These are phyloP conservation scores for Vaccinium darrowii DNA, from an alignment of 148 eudicot species.

Conservation along the genomic window DNA sequence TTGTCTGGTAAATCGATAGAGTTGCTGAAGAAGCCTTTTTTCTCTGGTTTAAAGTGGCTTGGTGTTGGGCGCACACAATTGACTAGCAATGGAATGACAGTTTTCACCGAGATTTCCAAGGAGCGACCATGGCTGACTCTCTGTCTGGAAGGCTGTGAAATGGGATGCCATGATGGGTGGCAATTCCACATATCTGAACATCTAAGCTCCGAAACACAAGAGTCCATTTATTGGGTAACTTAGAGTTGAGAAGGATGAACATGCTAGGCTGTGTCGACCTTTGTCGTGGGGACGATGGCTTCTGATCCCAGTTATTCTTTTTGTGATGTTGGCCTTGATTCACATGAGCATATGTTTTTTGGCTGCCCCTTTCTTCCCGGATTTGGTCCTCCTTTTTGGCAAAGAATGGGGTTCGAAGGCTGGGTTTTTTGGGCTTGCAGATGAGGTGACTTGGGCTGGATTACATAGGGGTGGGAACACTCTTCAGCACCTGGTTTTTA, in stretches of 20 bases:
- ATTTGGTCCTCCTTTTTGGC: too few species aligned
- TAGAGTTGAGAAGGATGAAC: not conserved
- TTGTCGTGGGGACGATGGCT: not conserved
- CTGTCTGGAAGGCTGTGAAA: slow-evolving; percentile 46
- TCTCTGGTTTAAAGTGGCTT: slow-evolving; percentile 45
- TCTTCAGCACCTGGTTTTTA: not conserved
- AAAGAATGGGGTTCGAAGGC: too few species aligned
- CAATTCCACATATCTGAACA: slow-evolving; percentile 29
- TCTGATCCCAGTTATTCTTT: not conserved
- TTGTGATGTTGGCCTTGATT: too few species aligned
- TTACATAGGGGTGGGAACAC: not conserved
- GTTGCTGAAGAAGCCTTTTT: slow-evolving; percentile 34
- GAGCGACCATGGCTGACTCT: slow-evolving; percentile 41
- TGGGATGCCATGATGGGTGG: slow-evolving; percentile 61
- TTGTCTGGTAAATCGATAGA: slow-evolving; percentile 22
- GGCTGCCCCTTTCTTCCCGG: too few species aligned
- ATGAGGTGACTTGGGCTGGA: too few species aligned
- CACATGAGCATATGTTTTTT: too few species aligned
- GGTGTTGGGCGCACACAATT: slow-evolving; percentile 36
- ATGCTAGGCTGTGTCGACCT: not conserved
- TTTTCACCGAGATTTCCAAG: slow-evolving; percentile 19
- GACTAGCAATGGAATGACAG: slow-evolving; percentile 11
- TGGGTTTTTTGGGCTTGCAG: too few species aligned
- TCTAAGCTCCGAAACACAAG: not conserved
- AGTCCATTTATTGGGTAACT: not conserved